phyloP scores from a whole-genome alignment of 2,329 filamentous ascomycete genomes.

The Claviceps humidiphila region DNA sequence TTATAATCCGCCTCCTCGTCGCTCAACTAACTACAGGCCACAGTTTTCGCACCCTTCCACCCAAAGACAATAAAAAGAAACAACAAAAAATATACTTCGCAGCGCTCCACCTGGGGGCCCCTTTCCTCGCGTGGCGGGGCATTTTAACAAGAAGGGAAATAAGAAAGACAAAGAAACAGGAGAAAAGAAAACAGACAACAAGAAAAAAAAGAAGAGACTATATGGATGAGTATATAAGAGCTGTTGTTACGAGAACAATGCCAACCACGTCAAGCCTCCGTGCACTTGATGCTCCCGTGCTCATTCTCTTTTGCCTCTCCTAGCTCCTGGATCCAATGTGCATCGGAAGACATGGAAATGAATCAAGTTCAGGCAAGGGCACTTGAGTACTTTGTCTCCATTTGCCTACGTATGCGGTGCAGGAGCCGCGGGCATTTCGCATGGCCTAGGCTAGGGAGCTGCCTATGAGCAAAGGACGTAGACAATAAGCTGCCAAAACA shows the following conservation, averaged over 20 bases:
- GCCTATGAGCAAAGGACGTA: background rate
- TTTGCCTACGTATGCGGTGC: background rate
- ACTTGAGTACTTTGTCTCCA: background rate
- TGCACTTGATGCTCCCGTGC: constrained; percentile 3
- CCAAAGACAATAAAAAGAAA: background rate
- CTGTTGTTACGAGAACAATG: constrained; percentile 2
- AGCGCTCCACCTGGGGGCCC: background rate
- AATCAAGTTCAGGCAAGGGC: background rate
- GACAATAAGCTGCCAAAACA: background rate
- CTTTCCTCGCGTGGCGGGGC: background rate
- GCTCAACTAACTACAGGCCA: background rate
- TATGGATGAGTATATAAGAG: background rate
- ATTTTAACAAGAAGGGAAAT: background rate
- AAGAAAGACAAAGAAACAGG: background rate
- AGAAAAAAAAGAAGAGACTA: background rate
- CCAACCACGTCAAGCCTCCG: background rate
- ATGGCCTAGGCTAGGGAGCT: background rate
- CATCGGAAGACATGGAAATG: constrained; percentile 3
- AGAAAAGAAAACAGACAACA: background rate
- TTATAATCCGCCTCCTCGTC: background rate
- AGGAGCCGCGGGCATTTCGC: background rate
- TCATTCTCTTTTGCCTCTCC: background rate
- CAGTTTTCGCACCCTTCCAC: background rate
- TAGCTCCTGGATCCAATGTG: constrained; percentile 5
- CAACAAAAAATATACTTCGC: background rate